A percentile compares a stretch with the other conserved stretches of the same genome.
phyloP scores from a whole-genome alignment of 2,329 filamentous ascomycete species.

The Penicillium sp. region DNA sequence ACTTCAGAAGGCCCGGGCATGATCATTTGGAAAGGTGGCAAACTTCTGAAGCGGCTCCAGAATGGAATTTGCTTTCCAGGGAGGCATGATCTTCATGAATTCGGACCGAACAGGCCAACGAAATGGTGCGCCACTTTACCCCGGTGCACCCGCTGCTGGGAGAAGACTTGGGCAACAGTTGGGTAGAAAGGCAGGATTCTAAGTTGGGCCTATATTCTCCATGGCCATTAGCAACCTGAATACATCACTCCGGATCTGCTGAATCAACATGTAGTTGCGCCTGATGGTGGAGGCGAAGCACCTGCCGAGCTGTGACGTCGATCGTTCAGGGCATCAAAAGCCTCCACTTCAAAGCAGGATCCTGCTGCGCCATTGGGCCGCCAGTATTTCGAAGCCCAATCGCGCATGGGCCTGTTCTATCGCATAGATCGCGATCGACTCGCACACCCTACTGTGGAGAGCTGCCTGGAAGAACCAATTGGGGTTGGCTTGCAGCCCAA shows the following conservation, averaged over 20 bases:
- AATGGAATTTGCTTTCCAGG: constrained; percentile 6
- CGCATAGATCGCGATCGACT: constrained; percentile 8
- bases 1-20: constrained; percentile 5
- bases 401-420: constrained; percentile 20
- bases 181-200: constrained; percentile 16
- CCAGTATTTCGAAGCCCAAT: constrained; percentile 18
- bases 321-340: not conserved
- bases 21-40: constrained; percentile 10
- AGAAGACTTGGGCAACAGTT: constrained; percentile 20
- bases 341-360: not conserved
- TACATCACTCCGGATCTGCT: constrained; percentile 15
- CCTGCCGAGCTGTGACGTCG: constrained; percentile 11
- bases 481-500: constrained; percentile 19
- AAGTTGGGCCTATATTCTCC: constrained; percentile 10
- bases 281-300: constrained; percentile 17
- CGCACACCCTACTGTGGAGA: constrained; percentile 4
- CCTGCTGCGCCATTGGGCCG: constrained; percentile 14
- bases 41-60: constrained; percentile 11
- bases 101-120: constrained; percentile 1
- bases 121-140: constrained; percentile 7
- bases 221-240: constrained; percentile 14
- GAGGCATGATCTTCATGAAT: constrained; percentile 11
- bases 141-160: constrained; percentile 9
- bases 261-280: constrained; percentile 7
- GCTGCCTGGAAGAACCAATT: constrained; percentile 8